Percentiles rank a stretch among this genome's conserved stretches.
Evolutionary conservation across 2,329 filamentous ascomycete genomes (phyloP).

Genomic region (Apiospora kogelbergensis): DNA sequence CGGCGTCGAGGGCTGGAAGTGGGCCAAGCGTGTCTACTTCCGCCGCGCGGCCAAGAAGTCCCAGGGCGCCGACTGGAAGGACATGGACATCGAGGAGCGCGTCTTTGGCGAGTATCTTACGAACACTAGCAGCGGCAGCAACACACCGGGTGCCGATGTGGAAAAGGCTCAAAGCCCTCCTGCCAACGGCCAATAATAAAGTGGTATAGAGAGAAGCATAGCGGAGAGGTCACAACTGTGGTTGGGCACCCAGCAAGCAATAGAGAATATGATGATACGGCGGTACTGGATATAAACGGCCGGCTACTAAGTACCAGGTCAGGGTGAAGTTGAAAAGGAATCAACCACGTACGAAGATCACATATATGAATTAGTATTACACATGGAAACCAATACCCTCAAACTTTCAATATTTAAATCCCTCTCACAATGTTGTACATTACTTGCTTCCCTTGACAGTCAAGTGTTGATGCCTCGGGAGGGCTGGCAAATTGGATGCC

Average conservation of each 20-base stretch:
- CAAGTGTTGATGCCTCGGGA: too few relatives aligned
- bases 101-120: conserved; percentile 39
- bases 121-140: background rate
- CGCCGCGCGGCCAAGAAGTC: conserved; percentile 24
- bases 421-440: too few relatives aligned
- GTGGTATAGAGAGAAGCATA: background rate
- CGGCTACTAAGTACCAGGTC: too few relatives aligned
- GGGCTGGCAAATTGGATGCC: too few relatives aligned
- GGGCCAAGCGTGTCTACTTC: conserved; percentile 49
- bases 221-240: too few relatives aligned
- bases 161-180: conserved; percentile 4
- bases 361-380: too few relatives aligned
- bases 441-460: too few relatives aligned
- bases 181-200: conserved; percentile 14
- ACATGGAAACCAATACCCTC: too few relatives aligned
- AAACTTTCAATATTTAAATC: too few relatives aligned
- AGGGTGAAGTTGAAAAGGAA: too few relatives aligned
- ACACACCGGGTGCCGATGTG: background rate
- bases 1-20: conserved; percentile 61
- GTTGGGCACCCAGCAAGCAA: conserved; percentile 12
- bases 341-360: too few relatives aligned
- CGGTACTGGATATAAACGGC: too few relatives aligned
- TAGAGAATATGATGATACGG: conserved; percentile 8
- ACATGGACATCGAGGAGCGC: conserved; percentile 39
- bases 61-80: conserved; percentile 33